A percentile compares a stretch with the other conserved stretches of the same genome.
Evolutionary conservation across 169 alveolate genomes (phyloP).

Genomic region (Eimeria acervulina): DNA sequence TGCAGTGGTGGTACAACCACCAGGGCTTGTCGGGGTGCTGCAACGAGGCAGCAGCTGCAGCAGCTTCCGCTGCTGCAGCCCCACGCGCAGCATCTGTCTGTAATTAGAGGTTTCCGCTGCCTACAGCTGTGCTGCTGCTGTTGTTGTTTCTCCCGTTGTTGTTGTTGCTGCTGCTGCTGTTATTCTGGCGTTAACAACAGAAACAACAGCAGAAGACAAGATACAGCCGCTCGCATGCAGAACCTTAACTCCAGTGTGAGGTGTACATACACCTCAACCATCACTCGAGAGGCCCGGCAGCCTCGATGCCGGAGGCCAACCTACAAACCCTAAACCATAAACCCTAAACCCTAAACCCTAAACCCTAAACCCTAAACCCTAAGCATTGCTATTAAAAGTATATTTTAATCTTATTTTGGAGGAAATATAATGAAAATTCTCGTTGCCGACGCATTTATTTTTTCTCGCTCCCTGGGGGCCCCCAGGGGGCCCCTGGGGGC

Average conservation of each 20-base stretch:
- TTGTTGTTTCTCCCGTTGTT: background rate
- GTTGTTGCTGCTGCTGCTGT: background rate
- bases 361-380: slow-evolving; percentile 15
- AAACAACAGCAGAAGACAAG: background rate
- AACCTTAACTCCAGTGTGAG: too few species aligned
- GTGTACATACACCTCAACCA: background rate
- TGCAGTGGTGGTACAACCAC: too few species aligned
- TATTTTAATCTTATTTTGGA: too few species aligned
- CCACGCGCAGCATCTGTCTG: background rate
- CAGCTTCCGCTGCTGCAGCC: background rate
- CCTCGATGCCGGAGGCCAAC: background rate
- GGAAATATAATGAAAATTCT: too few species aligned
- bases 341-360: background rate
- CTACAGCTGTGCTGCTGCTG: background rate
- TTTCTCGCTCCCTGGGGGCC: too few species aligned
- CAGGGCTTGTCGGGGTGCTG: too few species aligned
- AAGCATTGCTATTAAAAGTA: too few species aligned
- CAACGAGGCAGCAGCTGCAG: slow-evolving; percentile 2
- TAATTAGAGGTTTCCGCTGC: background rate
- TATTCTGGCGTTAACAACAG: background rate
- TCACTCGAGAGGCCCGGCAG: slow-evolving; percentile 2
- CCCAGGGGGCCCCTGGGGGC: too few species aligned
- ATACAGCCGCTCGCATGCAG: too few species aligned
- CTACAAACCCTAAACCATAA: background rate
- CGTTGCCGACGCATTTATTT: too few species aligned